phyloP scores from a whole-genome alignment of 495 filamentous ascomycete species.

The Penicillium silybi region DNA sequence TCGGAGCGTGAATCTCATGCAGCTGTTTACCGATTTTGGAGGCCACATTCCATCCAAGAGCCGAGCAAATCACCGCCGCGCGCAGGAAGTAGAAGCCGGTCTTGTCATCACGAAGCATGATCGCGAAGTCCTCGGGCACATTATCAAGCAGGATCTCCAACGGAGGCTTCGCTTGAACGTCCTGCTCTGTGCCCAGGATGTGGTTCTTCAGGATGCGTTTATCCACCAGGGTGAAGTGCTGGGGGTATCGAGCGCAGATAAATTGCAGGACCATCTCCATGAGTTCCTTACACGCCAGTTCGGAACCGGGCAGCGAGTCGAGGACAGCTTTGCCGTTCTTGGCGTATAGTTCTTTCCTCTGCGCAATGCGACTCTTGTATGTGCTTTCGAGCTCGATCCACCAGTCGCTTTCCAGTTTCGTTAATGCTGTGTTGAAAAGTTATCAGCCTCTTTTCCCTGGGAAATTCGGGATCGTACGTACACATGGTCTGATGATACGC shows the following conservation, averaged over 20 bases:
- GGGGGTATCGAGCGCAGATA: conserved; percentile 72
- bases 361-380: conserved; percentile 64
- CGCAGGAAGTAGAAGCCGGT: conserved; percentile 74
- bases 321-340: conserved; percentile 63
- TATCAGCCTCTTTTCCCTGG: conserved; percentile 7
- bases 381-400: conserved; percentile 87
- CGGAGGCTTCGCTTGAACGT: conserved; percentile 61
- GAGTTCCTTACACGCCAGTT: conserved; percentile 79
- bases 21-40: conserved; percentile 72
- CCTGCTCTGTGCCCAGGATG: conserved; percentile 62
- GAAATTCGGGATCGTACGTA: conserved; percentile 39
- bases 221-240: conserved; percentile 65
- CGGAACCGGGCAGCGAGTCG: conserved; percentile 68
- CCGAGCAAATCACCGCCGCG: conserved; percentile 74
- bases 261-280: conserved; percentile 91
- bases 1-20: conserved; percentile 68
- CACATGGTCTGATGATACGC: conserved; percentile 92
- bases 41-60: conserved; percentile 75
- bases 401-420: conserved; percentile 79
- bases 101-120: conserved; percentile 68
- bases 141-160: conserved; percentile 75
- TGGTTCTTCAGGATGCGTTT: conserved; percentile 63
- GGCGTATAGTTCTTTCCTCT: conserved; percentile 66
- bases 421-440: conserved; percentile 53
- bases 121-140: conserved; percentile 83